Conservation (phyloP, 78 protist genomes). For the Emiliania huxleyi region DNA sequence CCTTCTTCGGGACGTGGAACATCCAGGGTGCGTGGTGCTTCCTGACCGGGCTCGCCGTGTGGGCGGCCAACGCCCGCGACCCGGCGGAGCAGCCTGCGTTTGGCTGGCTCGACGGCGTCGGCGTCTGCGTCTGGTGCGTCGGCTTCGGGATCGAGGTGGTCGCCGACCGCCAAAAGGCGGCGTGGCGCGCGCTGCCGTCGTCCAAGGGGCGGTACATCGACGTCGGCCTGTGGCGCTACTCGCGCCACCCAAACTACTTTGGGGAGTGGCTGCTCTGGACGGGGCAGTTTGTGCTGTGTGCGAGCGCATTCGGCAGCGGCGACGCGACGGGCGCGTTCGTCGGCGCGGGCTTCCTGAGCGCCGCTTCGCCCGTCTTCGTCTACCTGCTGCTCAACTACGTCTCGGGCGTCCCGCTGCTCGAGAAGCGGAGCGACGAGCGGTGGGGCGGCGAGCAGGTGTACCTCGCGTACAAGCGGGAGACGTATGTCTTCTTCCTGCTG, state of each 20-base stretch:
- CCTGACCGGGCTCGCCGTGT: too few species aligned
- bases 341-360: too few species aligned
- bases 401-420: background rate
- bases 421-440: background rate
- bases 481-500: background rate
- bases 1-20: too few species aligned
- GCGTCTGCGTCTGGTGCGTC: background rate
- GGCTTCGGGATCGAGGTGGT: background rate
- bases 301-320: too few species aligned
- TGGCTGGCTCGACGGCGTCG: background rate
- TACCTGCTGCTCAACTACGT: background rate
- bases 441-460: background rate
- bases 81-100: too few species aligned
- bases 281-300: too few species aligned
- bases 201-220: too few species aligned
- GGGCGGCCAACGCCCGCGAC: too few species aligned
- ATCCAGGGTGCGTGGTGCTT: too few species aligned
- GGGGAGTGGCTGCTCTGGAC: constrained; percentile 34
- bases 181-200: too few species aligned
- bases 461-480: background rate
- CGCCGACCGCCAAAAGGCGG: background rate
- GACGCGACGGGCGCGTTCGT: too few species aligned
- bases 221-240: constrained; percentile 36
- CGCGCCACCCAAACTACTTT: constrained; percentile 50
- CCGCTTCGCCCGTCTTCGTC: too few species aligned